phyloP scores from a whole-genome alignment of 169 alveolate genomes.

The Amoebophrya sp. region DNA sequence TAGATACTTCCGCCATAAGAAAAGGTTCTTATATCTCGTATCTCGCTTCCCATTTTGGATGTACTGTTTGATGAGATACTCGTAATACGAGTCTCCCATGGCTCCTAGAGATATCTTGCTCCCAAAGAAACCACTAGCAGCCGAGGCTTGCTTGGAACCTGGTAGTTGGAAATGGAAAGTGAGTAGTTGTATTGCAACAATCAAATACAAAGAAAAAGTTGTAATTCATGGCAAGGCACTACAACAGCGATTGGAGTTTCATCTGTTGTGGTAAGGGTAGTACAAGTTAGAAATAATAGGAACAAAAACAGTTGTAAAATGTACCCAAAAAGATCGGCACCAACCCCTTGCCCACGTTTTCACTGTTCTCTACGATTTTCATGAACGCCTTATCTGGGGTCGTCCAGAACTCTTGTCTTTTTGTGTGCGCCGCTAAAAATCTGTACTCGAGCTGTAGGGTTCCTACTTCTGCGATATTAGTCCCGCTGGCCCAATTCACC shows the following conservation, averaged over 20 bases:
- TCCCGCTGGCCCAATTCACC: conserved; percentile 24
- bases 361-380: conserved; percentile 15
- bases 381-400: not conserved
- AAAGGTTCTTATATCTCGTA: not conserved
- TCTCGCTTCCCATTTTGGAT: conserved; percentile 31
- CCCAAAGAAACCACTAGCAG: not conserved
- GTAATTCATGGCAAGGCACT: too few relatives aligned
- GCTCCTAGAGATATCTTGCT: conserved; percentile 28
- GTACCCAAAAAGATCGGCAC: not conserved
- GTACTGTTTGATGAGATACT: conserved; percentile 44
- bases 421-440: conserved; percentile 25
- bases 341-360: not conserved
- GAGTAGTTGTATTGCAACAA: too few relatives aligned
- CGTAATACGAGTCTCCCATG: conserved; percentile 44
- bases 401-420: not conserved
- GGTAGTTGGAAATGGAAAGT: too few relatives aligned
- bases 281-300: too few relatives aligned
- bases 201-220: too few relatives aligned
- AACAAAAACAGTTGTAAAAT: too few relatives aligned
- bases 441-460: conserved; percentile 40
- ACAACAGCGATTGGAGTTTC: too few relatives aligned
- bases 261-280: too few relatives aligned
- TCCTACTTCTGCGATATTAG: conserved; percentile 42
- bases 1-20: too few relatives aligned
- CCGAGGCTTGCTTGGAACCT: not conserved